Evolutionary conservation across 805 yeast species (phyloP).

Genomic region (Ogataea wickerhamii): DNA sequence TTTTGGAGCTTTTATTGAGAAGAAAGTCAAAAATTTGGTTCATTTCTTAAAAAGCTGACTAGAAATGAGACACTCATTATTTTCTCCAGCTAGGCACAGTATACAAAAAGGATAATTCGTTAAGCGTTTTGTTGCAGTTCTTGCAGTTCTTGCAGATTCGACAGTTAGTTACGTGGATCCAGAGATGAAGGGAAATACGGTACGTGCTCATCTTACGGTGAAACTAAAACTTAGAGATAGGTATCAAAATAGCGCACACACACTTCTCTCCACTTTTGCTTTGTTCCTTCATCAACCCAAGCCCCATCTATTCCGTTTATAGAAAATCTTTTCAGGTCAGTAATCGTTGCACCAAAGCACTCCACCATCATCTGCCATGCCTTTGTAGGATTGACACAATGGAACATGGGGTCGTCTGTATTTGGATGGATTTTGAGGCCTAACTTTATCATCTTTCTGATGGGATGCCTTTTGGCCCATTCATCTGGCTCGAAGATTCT

Average conservation of each 20-base stretch:
- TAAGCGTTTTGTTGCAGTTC: neutral
- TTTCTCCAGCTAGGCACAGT: no score
- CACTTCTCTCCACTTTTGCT: slow-evolving; percentile 14
- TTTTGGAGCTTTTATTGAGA: no score
- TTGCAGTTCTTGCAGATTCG: no score
- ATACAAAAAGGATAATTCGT: no score
- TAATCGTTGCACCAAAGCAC: slow-evolving; percentile 24
- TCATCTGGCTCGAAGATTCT: slow-evolving; percentile 26
- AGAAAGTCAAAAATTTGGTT: no score
- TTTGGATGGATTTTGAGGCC: slow-evolving; percentile 31
- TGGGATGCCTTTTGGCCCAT: slow-evolving; percentile 32
- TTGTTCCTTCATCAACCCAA: slow-evolving; percentile 25
- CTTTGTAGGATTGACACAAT: slow-evolving; percentile 29
- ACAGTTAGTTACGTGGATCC: no score
- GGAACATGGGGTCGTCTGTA: slow-evolving; percentile 33
- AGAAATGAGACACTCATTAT: no score
- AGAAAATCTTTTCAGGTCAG: slow-evolving; percentile 22
- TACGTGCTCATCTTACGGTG: no score
- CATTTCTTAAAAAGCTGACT: no score
- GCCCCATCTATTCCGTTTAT: slow-evolving; percentile 29
- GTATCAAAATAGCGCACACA: neutral
- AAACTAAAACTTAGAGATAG: no score
- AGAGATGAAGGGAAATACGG: no score
- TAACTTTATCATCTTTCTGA: slow-evolving; percentile 26
- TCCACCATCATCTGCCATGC: slow-evolving; percentile 33